Conservation (phyloP, 257 asterid species). For the Solanum medicagineum region DNA sequence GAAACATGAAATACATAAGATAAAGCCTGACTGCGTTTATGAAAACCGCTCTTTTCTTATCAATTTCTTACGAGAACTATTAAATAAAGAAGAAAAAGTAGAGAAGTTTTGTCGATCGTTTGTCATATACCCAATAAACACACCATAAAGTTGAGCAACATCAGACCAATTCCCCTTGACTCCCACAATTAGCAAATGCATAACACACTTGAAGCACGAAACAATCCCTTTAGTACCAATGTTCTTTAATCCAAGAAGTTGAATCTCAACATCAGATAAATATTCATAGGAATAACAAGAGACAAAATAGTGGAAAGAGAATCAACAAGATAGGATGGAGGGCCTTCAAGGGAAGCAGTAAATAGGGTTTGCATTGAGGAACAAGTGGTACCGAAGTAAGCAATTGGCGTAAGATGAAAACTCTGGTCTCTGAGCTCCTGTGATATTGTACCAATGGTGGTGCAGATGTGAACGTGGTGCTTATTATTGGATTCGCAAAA, state of each 20-base stretch:
- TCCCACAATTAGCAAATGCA: conserved; percentile 39
- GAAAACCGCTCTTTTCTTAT: too few relatives aligned
- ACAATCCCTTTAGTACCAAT: conserved; percentile 43
- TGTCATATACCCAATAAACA: conserved; percentile 33
- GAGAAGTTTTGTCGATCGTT: conserved; percentile 59
- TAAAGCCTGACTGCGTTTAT: not conserved
- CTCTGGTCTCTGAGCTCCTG: conserved; percentile 65
- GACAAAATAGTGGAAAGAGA: conserved; percentile 53
- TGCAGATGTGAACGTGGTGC: conserved; percentile 71
- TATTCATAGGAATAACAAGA: conserved; percentile 30
- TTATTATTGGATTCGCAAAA: conserved; percentile 44
- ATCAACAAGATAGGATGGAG: conserved; percentile 51
- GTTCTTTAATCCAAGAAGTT: conserved; percentile 24
- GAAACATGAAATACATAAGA: not conserved
- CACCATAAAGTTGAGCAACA: conserved; percentile 39
- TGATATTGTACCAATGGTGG: conserved; percentile 62
- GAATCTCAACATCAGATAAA: conserved; percentile 35
- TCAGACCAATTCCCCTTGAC: conserved; percentile 53
- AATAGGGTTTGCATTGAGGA: conserved; percentile 58
- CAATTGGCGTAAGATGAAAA: conserved; percentile 39
- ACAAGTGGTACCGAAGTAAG: conserved; percentile 77
- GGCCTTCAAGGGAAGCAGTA: conserved; percentile 22
- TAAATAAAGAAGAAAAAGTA: not conserved
- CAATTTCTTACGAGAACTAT: not conserved
- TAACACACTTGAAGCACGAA: conserved; percentile 50